Base-by-base conservation (phyloP, 257 asterid genomes). In the Mitragyna speciosa region DNA sequence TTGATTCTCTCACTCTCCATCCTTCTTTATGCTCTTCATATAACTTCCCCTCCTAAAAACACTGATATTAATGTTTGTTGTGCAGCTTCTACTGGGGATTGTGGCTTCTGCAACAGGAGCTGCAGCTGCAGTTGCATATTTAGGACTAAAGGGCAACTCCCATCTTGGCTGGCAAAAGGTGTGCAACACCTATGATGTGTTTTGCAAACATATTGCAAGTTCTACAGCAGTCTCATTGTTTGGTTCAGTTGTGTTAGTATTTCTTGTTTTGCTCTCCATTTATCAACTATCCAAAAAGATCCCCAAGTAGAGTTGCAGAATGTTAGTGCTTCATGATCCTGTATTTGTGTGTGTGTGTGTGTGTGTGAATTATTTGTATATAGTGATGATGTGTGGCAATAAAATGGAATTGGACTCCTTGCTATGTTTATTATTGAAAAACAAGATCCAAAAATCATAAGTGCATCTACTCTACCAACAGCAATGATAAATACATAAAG, bases 71-170 rank as follows among this genome's bases (percentile, higher is more conserved):
- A 71, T 64, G 63, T 73, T 47, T 28, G 28, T 78, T 49, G 22
- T 87, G 87, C 91, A 95, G 98, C 87, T 95, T 41, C 64, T 93
- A 80, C 63, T 95, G 61, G 98, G 98, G 47, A 89, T 91, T 5
- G 84, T 89, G 54, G 96, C 96, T 12, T 63, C 98, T 49, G 98
- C 98, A 49, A 86, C 90, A 0, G 98, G 98, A 73, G 71, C 97
- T 22, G 97, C 93, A 66, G 97, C 89, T n/a, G 96, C 86, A 49
- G 96, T 94, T n/a, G 92, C 76, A 19, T 93, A 94, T 85, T 45
- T 93, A 7, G 98, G 96, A 19, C 71, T 87, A 75, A 63, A 59
- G 66, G 98, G 98, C 26, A 89, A 93, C 70, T 74, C 88, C 0
- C 85, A 94, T 22, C 86, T 78, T 12, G 76, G 80, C 0, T 94